Percentiles rank a stretch among this genome's conserved stretches.
Evolutionary conservation across 129 eudicot species (phyloP).

Genomic region (Chrysanthemum seticuspe): DNA sequence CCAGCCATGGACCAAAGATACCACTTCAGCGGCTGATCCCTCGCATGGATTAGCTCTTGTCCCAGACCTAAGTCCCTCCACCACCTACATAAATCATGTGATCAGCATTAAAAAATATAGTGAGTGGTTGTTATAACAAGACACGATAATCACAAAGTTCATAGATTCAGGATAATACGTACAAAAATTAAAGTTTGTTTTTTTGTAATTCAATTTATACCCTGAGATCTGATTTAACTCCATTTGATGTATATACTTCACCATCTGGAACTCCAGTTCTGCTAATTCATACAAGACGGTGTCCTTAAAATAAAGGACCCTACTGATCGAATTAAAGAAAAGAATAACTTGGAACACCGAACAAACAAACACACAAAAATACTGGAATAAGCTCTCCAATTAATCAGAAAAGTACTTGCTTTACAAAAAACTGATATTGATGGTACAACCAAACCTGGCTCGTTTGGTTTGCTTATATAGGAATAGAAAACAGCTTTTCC

Average conservation of each 20-base stretch:
- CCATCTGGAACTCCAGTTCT: constrained; percentile 24
- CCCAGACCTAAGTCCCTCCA: constrained; percentile 39
- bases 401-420: too few species aligned
- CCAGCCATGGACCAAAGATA: constrained; percentile 50
- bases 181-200: neutral
- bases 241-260: constrained; percentile 16
- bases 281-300: constrained; percentile 35
- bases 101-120: neutral
- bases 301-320: too few species aligned
- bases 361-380: too few species aligned
- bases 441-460: too few species aligned
- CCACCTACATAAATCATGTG: constrained; percentile 40
- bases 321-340: too few species aligned
- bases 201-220: constrained; percentile 15
- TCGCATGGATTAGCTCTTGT: constrained; percentile 38
- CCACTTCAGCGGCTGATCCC: constrained; percentile 67
- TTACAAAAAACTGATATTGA: too few species aligned
- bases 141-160: neutral
- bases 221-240: constrained; percentile 40
- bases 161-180: neutral
- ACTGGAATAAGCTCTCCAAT: too few species aligned
- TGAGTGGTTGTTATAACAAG: neutral
- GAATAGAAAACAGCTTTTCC: too few species aligned
- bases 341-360: too few species aligned
- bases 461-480: too few species aligned